Base-by-base conservation (phyloP, 2,329 filamentous ascomycete species). In the Fusarium beomiforme region DNA sequence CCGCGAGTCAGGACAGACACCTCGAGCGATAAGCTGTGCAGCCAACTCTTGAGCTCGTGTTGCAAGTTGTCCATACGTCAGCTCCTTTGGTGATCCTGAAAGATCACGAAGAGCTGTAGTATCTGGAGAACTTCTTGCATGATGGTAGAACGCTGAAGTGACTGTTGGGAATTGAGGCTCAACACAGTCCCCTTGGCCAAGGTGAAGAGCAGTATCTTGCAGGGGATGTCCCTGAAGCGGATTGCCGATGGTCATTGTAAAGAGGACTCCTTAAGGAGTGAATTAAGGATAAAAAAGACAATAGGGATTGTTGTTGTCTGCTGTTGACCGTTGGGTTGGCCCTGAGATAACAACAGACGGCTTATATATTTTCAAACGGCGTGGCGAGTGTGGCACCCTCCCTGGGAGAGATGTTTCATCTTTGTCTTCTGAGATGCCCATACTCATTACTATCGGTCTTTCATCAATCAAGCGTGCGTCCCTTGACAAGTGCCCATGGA, bases 51-150 rank as follows among this genome's bases (percentile, higher is more conserved):
- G 85, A 44, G 81, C 81, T 29, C 79, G 77, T 39, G 61, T 73
- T 37, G 84, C 83, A 50, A 87, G 82, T 57, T 85, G 80, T 7
- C 72, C 69, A 71, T 87, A 87, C 8, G 84, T 85, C 57, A 86
- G 75, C 54, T 80, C 78, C 21, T 72, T 77, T 6, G 71, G 63
- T 13, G 68, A 59, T n/a, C 63, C 70, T 12, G 81, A 78, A 37
- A 82, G 65, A 71, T 82, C 76, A 61, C 81, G 79, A 23, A 84
- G 78, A 17, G 85, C 85, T 33, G 78, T 76, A 51, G 71, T 75
- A 26, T 81, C 74, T 21, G 84, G 83, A 33, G 78, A 77, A 16
- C 69, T 67, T 46, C 78, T 75, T 13, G 81, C 83, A 70, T 80
- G 74, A 42, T 81, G 79, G 33, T 81, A 80, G 69, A 83, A 82